phyloP scores from a whole-genome alignment of 331 rosid species.

The Acacia concinna region DNA sequence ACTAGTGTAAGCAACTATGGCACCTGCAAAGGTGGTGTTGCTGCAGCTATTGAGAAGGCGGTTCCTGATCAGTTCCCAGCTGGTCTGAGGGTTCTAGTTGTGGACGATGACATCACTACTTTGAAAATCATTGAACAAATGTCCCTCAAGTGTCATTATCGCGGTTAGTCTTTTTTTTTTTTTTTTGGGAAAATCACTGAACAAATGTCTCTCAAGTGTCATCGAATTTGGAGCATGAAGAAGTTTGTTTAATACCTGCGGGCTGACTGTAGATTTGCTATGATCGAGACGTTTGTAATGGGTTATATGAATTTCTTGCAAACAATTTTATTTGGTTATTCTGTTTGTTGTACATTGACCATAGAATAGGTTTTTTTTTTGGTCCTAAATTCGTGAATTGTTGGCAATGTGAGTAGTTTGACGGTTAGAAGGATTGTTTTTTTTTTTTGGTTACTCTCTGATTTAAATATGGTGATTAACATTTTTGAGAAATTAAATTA shows the following conservation, averaged over 20 bases:
- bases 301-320: neutral
- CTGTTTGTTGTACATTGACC: neutral
- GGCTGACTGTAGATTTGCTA: neutral
- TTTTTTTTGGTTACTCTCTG: neutral
- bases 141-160: conserved; percentile 62
- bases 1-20: conserved; percentile 32
- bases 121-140: conserved; percentile 62
- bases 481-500: neutral
- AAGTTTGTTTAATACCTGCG: neutral
- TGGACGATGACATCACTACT: conserved; percentile 68
- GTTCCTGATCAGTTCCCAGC: conserved; percentile 51
- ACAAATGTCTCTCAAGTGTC: too few relatives aligned
- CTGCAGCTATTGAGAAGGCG: neutral
- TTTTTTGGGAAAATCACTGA: neutral
- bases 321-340: neutral
- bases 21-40: conserved; percentile 32
- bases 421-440: neutral
- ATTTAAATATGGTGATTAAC: neutral
- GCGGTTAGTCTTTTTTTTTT: conserved; percentile 39
- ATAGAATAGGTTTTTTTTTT: neutral
- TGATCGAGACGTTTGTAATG: neutral
- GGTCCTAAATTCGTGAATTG: neutral
- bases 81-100: conserved; percentile 72
- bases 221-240: neutral
- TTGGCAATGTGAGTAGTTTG: neutral